A percentile compares a stretch with the other conserved stretches of the same genome.
Conservation (phyloP, 2,329 filamentous ascomycete genomes). For the Monosporascus sp. region DNA sequence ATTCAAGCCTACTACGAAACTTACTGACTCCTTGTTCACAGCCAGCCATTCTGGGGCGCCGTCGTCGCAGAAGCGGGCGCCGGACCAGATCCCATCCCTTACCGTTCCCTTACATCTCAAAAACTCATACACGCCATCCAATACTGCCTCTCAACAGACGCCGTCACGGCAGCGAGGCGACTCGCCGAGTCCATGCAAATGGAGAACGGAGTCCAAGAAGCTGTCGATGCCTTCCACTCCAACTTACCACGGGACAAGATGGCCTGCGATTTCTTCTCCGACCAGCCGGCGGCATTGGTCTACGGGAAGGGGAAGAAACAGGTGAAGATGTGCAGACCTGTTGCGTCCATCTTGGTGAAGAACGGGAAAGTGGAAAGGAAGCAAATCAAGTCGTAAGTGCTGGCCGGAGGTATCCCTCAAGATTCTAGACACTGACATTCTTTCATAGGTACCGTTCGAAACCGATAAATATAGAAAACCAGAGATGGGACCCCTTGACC, state of each 20-base stretch:
- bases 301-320: no score
- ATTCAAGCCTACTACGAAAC: neutral
- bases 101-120: conserved; percentile 27
- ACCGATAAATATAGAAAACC: conserved; percentile 1
- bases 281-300: no score
- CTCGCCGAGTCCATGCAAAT: conserved; percentile 29
- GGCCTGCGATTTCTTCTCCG: no score
- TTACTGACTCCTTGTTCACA: neutral
- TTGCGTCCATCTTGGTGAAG: conserved; percentile 2
- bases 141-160: conserved; percentile 26
- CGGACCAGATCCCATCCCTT: conserved; percentile 31
- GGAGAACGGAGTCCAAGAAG: conserved; percentile 32
- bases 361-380: neutral
- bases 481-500: conserved; percentile 14
- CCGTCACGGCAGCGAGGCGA: conserved; percentile 23
- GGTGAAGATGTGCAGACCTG: neutral
- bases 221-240: conserved; percentile 33
- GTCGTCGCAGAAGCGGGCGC: conserved; percentile 35
- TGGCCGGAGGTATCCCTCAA: no score
- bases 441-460: neutral
- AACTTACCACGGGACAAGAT: no score
- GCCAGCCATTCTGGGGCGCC: conserved; percentile 37
- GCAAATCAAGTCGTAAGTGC: neutral
- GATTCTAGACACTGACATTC: no score
- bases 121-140: conserved; percentile 30